These are phyloP conservation scores for Sisymbrium irio DNA, from an alignment of 345 rosid species.

Conservation along the genomic window DNA sequence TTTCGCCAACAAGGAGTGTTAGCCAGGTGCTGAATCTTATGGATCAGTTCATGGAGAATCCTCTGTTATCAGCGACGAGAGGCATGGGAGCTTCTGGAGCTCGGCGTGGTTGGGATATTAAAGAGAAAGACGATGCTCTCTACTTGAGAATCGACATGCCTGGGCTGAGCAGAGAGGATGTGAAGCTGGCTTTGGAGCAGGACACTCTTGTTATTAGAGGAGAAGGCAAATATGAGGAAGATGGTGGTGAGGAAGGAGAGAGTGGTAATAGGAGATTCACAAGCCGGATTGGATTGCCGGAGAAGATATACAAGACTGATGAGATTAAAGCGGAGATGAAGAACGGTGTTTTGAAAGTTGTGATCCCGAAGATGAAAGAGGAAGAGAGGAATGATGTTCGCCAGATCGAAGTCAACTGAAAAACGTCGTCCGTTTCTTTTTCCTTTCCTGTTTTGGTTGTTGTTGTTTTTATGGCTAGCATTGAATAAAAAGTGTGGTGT, in stretches of 20 bases:
- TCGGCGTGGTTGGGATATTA: slow-evolving; percentile 48
- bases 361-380: slow-evolving; percentile 72
- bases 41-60: slow-evolving; percentile 58
- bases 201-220: slow-evolving; percentile 64
- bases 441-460: background rate
- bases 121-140: slow-evolving; percentile 48
- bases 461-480: background rate
- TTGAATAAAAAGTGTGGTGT: slow-evolving; percentile 1
- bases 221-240: slow-evolving; percentile 46
- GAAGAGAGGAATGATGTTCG: slow-evolving; percentile 52
- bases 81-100: slow-evolving; percentile 38
- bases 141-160: slow-evolving; percentile 54
- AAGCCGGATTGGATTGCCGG: slow-evolving; percentile 41
- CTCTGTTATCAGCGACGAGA: slow-evolving; percentile 38
- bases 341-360: slow-evolving; percentile 74
- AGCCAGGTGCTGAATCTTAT: slow-evolving; percentile 61
- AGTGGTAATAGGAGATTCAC: slow-evolving; percentile 41
- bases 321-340: slow-evolving; percentile 87
- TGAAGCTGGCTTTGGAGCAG: slow-evolving; percentile 54
- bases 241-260: slow-evolving; percentile 11
- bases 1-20: slow-evolving; percentile 59
- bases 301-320: slow-evolving; percentile 33
- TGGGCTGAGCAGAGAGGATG: slow-evolving; percentile 57
- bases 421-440: background rate
- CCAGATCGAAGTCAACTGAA: slow-evolving; percentile 44